phyloP scores from a whole-genome alignment of 2,329 filamentous ascomycete species.

The Paramyrothecium sp. region DNA sequence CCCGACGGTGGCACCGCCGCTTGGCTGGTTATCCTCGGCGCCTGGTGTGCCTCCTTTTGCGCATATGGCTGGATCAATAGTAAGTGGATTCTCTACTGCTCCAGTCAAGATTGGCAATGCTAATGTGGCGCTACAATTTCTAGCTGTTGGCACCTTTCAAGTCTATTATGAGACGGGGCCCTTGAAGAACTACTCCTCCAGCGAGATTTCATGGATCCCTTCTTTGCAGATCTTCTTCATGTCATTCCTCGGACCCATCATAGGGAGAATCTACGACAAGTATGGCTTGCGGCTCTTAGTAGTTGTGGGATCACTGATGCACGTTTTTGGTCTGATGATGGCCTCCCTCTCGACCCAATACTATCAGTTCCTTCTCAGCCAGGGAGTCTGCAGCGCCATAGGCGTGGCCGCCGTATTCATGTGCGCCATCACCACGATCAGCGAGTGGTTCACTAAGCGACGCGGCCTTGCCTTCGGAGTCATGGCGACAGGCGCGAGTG shows the following conservation, averaged over 20 bases:
- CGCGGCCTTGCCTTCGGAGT: conserved; percentile 23
- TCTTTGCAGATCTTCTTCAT: conserved; percentile 51
- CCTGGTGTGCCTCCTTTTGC: conserved; percentile 30
- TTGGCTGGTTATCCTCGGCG: conserved; percentile 29
- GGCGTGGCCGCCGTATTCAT: conserved; percentile 23
- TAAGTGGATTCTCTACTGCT: conserved; percentile 7
- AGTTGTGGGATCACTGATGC: conserved; percentile 45
- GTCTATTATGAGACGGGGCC: conserved; percentile 47
- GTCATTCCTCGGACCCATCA: conserved; percentile 28
- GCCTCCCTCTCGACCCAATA: conserved; percentile 39
- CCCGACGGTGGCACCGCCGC: conserved; percentile 21
- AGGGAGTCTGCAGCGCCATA: conserved; percentile 27
- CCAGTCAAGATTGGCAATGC: background rate
- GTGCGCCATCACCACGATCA: conserved; percentile 18
- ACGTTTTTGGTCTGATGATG: conserved; percentile 62
- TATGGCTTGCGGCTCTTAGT: conserved; percentile 56
- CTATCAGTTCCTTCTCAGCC: conserved; percentile 31
- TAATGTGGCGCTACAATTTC: background rate
- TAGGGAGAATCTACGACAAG: conserved; percentile 59
- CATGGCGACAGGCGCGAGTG: conserved; percentile 20
- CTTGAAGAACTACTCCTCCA: conserved; percentile 42
- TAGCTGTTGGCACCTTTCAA: conserved; percentile 47
- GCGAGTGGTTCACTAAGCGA: conserved; percentile 20
- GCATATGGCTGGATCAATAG: conserved; percentile 30
- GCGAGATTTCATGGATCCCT: conserved; percentile 54